A percentile compares a stretch with the other conserved stretches of the same genome.
Evolutionary conservation across 2,329 filamentous ascomycete species (phyloP).

Genomic region (Aspergillus cejpii): DNA sequence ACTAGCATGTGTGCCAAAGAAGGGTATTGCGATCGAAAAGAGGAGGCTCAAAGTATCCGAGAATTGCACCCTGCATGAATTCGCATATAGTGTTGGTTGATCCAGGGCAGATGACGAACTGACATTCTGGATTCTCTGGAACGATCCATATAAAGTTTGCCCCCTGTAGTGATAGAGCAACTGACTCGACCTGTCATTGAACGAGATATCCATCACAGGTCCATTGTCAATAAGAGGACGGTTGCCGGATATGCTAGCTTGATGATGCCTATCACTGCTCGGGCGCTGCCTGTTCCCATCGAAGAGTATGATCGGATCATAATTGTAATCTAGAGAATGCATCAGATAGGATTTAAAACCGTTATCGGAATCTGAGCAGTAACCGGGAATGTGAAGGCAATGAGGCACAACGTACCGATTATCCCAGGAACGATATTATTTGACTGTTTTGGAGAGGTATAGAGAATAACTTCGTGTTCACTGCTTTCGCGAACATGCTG

Average conservation of each 20-base stretch:
- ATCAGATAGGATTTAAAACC: not conserved
- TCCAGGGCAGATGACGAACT: conserved; percentile 5
- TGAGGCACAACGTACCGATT: conserved; percentile 18
- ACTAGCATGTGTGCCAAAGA: conserved; percentile 33
- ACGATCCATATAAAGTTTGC: conserved; percentile 32
- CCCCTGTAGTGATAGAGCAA: conserved; percentile 32
- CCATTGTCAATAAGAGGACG: conserved; percentile 10
- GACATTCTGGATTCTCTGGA: conserved; percentile 29
- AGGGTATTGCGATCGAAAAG: conserved; percentile 38
- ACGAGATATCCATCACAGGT: conserved; percentile 27
- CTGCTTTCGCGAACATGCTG: conserved; percentile 19
- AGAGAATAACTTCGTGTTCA: conserved; percentile 28
- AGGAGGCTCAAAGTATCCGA: conserved; percentile 20
- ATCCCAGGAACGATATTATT: conserved; percentile 7
- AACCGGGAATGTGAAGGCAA: no score
- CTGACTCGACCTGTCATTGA: conserved; percentile 35
- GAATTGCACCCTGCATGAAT: conserved; percentile 23
- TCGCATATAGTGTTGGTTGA: conserved; percentile 18
- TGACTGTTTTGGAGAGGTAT: conserved; percentile 14
- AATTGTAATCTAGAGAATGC: conserved; percentile 16
- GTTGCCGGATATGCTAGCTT: not conserved
- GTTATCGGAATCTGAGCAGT: not conserved
- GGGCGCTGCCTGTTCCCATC: conserved; percentile 8
- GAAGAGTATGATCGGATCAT: conserved; percentile 15
- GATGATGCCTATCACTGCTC: not conserved